Base-by-base conservation (phyloP, 148 eudicot species). In the Chenopodium berlandieri region DNA sequence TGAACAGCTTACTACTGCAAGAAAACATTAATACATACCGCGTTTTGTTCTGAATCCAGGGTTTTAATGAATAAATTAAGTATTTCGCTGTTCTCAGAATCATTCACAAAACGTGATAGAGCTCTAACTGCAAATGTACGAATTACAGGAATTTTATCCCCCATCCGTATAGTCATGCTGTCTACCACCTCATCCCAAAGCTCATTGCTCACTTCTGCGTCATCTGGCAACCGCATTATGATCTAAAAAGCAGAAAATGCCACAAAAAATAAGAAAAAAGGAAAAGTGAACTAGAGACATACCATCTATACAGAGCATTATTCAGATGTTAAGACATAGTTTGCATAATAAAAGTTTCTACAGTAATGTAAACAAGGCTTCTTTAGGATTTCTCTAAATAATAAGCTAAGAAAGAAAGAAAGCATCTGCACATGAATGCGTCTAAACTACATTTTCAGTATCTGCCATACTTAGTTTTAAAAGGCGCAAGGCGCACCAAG, bases 161-260 rank as follows among this genome's bases (percentile, higher is more conserved):
- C 87, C 58, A 88, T 86, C 63, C 98, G 90, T 68, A 73, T 54
- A 89, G 87, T 89, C 95, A 96, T 90, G 85, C 90, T 89, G 27
- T 94, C 98, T 78, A 94, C 91, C 82, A 94, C 97, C 82, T 92
- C 93, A 81, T 94, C 99, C 98, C 98, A 96, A 0, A 94, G 88
- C 70, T 91, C 99, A 82, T 79, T 79, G 83, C 92, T 91, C 65
- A 94, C 98, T 89, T 96, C 99, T 65, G 94, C 91, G 71, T 94
- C 95, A 80, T 96, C 99, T 37, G 99, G 98, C 89, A 96, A 89
- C 75, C 91, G 88, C 91, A 96, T 90, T 81, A 96, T 92, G 80
- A 91, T 91, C 99, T 96, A 86, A 73, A 91, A 78, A 72, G 78
- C 75, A 74, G 62, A 68, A 44, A 79, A 54, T 17, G 25, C 20